A percentile compares a stretch with the other conserved stretches of the same genome.
phyloP scores from a whole-genome alignment of 2,329 filamentous ascomycete genomes.

The Sporothrix mexicana region DNA sequence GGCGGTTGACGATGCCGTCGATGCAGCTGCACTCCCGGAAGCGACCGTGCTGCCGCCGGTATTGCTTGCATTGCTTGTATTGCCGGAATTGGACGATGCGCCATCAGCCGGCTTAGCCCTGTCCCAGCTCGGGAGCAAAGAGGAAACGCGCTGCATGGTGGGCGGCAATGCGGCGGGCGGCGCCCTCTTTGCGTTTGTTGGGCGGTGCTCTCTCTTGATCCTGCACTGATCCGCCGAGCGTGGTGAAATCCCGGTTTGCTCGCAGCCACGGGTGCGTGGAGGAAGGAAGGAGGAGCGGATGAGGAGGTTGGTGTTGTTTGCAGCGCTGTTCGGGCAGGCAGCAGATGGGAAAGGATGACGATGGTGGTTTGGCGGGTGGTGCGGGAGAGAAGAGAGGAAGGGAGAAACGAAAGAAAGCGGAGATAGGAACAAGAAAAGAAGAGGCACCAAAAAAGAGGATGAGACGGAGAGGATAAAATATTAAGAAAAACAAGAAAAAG shows the following conservation, averaged over 20 bases:
- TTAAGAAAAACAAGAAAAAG: background rate
- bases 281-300: background rate
- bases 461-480: background rate
- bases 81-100: slow-evolving; percentile 30
- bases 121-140: slow-evolving; percentile 52
- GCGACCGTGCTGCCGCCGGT: background rate
- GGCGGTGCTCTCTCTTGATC: background rate
- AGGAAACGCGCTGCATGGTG: slow-evolving; percentile 55
- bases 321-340: background rate
- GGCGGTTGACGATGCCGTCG: slow-evolving; percentile 16
- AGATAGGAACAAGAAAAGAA: background rate
- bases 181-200: slow-evolving; percentile 21
- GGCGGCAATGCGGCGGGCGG: slow-evolving; percentile 18
- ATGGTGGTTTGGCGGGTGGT: background rate
- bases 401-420: background rate
- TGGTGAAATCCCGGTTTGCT: background rate
- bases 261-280: slow-evolving; percentile 18
- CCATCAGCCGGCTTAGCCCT: slow-evolving; percentile 38
- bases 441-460: background rate
- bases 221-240: background rate
- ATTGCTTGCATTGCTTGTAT: slow-evolving; percentile 20
- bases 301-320: too few relatives aligned
- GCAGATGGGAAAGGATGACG: background rate
- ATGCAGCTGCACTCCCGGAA: slow-evolving; percentile 7
- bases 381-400: background rate